Conservation (phyloP, 257 asterid species). For the Anisodus tanguticus region DNA sequence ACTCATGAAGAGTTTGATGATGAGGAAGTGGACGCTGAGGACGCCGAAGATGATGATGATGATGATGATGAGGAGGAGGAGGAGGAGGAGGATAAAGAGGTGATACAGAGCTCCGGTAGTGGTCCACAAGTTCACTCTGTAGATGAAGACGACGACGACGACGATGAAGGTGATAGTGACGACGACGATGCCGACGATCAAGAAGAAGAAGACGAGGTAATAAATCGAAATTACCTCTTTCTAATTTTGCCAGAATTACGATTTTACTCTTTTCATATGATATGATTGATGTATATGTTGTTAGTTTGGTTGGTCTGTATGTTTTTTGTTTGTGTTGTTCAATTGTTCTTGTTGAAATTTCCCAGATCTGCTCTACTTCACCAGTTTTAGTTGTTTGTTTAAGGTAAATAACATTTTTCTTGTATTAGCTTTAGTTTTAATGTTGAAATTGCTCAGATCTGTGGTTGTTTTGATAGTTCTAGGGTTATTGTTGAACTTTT, state of each 20-base stretch:
- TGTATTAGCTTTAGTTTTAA: background rate
- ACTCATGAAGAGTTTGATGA: conserved; percentile 49
- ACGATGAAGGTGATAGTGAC: conserved; percentile 35
- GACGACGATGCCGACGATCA: conserved; percentile 36
- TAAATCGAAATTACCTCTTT: background rate
- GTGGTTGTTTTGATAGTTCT: background rate
- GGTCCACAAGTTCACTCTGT: conserved; percentile 39
- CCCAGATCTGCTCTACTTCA: conserved; percentile 37
- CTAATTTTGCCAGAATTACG: background rate
- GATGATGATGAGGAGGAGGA: conserved; percentile 26
- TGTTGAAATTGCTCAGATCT: background rate
- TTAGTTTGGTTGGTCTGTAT: background rate
- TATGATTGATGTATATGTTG: background rate
- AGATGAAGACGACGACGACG: conserved; percentile 47
- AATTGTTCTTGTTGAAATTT: background rate
- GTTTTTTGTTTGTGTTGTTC: background rate
- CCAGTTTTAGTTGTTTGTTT: background rate
- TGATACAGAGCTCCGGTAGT: conserved; percentile 34
- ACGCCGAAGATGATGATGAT: conserved; percentile 51
- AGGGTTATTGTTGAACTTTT: background rate
- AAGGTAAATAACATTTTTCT: background rate
- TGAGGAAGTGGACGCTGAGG: conserved; percentile 59
- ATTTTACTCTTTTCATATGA: background rate
- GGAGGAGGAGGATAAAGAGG: conserved; percentile 33
- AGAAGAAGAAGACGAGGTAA: conserved; percentile 36